phyloP scores from a whole-genome alignment of 768 basidiomycete genomes.

The Boletellus emodensis region DNA sequence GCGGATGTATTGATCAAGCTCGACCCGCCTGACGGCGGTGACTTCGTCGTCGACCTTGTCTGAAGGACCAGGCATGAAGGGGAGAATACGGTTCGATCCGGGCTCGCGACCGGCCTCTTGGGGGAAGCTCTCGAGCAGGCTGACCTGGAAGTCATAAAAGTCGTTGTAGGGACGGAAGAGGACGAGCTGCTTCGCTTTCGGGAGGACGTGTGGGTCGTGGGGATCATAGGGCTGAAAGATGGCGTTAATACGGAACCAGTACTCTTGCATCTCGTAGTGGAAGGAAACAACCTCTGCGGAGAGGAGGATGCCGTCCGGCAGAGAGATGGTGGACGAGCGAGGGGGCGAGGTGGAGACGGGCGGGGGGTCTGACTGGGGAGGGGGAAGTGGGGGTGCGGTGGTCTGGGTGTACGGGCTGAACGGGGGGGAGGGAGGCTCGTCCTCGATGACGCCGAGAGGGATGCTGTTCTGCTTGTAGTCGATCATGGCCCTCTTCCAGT shows the following conservation, averaged over 20 bases:
- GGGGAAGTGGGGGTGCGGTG: constrained; percentile 1
- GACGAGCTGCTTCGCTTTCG: constrained; percentile 72
- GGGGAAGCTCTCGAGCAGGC: constrained; percentile 82
- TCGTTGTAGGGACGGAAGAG: constrained; percentile 96
- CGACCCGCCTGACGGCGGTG: constrained; percentile 73
- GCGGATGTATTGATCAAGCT: constrained; percentile 86
- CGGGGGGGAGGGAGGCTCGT: constrained; percentile 40
- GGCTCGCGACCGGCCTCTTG: constrained; percentile 82
- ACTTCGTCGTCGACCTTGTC: constrained; percentile 78
- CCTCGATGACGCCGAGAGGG: constrained; percentile 86
- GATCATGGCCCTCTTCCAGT: constrained; percentile 95
- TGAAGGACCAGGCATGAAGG: constrained; percentile 96
- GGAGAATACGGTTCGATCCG: constrained; percentile 70
- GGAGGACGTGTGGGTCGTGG: constrained; percentile 51
- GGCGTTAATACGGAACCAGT: constrained; percentile 95
- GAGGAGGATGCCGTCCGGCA: constrained; percentile 81
- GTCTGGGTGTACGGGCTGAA: constrained; percentile 39
- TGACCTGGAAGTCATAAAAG: constrained; percentile 96
- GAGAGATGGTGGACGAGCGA: constrained; percentile 43
- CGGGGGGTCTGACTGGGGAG: constrained; percentile 9
- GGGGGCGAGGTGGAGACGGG: constrained; percentile 12
- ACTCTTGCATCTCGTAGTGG: constrained; percentile 93
- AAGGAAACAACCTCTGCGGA: constrained; percentile 92
- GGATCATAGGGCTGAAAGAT: constrained; percentile 79
- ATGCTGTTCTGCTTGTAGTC: constrained; percentile 97